Evolutionary conservation across 768 basidiomycete genomes (phyloP).

Genomic region (Tylopilus balloui): DNA sequence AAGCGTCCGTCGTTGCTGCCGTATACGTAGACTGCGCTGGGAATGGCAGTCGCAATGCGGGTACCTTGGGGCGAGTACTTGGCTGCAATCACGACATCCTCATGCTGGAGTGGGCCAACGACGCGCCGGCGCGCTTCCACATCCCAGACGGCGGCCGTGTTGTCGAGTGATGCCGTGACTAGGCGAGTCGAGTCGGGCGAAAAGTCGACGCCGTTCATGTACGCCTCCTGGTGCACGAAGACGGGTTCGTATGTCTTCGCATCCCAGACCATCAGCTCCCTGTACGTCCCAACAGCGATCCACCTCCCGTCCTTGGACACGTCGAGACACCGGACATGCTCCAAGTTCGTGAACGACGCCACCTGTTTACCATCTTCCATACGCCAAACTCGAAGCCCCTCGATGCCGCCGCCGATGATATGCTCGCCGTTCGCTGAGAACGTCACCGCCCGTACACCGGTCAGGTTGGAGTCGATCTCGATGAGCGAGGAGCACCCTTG

Average conservation of each 20-base stretch:
- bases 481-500: background rate
- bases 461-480: background rate
- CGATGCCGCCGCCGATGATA: background rate
- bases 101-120: background rate
- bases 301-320: conserved; percentile 3
- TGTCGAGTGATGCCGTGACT: background rate
- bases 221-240: background rate
- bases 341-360: background rate
- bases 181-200: background rate
- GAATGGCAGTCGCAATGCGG: background rate
- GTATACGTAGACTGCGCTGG: background rate
- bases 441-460: background rate
- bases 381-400: background rate
- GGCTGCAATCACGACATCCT: background rate
- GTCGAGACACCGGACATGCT: conserved; percentile 1
- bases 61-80: background rate
- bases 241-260: background rate
- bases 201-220: background rate
- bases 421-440: background rate
- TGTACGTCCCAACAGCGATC: conserved; percentile 4
- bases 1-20: background rate
- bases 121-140: background rate
- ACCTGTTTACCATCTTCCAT: background rate
- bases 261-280: background rate
- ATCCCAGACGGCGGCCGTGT: background rate